Evolutionary conservation across 805 yeast species (phyloP), one percentile per base, ranked within the genome.

Genomic region (Ogataea methanolica): DNA sequence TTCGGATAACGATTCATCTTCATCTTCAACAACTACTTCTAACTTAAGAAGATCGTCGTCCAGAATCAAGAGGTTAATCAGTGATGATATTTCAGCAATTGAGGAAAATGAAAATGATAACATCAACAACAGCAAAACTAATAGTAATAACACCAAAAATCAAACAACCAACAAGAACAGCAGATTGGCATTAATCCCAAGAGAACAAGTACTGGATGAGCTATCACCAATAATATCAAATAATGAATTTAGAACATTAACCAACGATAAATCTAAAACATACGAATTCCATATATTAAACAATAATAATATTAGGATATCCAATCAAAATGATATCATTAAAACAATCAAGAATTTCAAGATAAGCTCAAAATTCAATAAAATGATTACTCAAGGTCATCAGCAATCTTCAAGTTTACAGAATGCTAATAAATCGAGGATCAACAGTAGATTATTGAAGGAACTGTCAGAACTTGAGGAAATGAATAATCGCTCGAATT

Each of bases 171-270:
- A 26, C 31, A 26, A 26, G 11, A 9, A 26, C 31, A 26, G 31
- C 31, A 26, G 31, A 26, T 26, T 26, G 31, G 31, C 31, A 26
- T 26, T 34, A 16, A 39, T 34, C 19, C 43, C 34, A 6, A 31
- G 17, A 14, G 48, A 45, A 31, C 47, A 58, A 12, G 46, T 61
- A 1, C 44, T 65, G 29, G 68, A 66, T 44, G 68, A 68, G 1
- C 51, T 61, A 39, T 54, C 68, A 0, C 66, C 70, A 5, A 51
- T 70, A 8, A 31, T 64, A 3, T 55, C 70, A 4, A 48, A 54
- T 8, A 60, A 59, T 8, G 75, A 72, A 42, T 70, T 72, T 46
- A 46, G 42, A 11, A 36, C 55, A 12, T 53, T 67, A 6, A 63
- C 71, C 2, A 57, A 56, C 22, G 51, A 56, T 1, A 55, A 55